A percentile compares a stretch with the other conserved stretches of the same genome.
These are phyloP conservation scores for Purpureocillium takamizusanense DNA, from an alignment of 2,329 filamentous ascomycete species.

Conservation along the genomic window DNA sequence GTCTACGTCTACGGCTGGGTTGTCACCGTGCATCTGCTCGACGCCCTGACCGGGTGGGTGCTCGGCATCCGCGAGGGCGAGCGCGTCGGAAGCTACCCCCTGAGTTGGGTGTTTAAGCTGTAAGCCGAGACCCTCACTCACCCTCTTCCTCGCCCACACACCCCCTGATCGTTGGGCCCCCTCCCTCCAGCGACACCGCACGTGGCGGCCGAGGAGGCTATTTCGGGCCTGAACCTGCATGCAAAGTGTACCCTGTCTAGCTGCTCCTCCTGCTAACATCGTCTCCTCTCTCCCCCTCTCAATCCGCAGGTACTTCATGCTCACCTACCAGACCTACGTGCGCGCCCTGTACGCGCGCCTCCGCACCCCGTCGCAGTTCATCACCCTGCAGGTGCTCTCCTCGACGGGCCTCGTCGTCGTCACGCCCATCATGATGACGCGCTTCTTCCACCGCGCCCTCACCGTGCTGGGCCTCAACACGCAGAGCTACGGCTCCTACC, in stretches of 20 bases:
- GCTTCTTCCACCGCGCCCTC: constrained; percentile 46
- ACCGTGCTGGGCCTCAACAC: constrained; percentile 44
- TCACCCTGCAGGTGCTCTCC: constrained; percentile 55
- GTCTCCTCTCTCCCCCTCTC: not conserved
- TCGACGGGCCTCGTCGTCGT: constrained; percentile 54
- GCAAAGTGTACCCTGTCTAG: too few relatives aligned
- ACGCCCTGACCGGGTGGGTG: constrained; percentile 58
- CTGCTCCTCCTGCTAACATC: too few relatives aligned
- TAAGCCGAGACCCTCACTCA: constrained; percentile 25
- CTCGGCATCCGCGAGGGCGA: constrained; percentile 57
- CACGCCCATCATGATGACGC: constrained; percentile 55
- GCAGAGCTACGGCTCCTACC: constrained; percentile 54
- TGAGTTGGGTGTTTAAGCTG: constrained; percentile 64
- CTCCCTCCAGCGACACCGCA: too few relatives aligned
- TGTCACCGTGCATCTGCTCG: constrained; percentile 54
- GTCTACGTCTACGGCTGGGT: constrained; percentile 66
- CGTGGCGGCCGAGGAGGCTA: not conserved
- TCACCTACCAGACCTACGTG: constrained; percentile 65
- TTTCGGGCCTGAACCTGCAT: not conserved
- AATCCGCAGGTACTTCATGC: constrained; percentile 47
- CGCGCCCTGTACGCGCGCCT: constrained; percentile 60
- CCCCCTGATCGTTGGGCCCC: too few relatives aligned
- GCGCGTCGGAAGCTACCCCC: constrained; percentile 59
- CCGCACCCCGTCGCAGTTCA: constrained; percentile 55
- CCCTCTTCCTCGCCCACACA: too few relatives aligned